These are phyloP conservation scores for Limnanthes douglasii DNA, from an alignment of 345 rosid species.

Conservation along the genomic window DNA sequence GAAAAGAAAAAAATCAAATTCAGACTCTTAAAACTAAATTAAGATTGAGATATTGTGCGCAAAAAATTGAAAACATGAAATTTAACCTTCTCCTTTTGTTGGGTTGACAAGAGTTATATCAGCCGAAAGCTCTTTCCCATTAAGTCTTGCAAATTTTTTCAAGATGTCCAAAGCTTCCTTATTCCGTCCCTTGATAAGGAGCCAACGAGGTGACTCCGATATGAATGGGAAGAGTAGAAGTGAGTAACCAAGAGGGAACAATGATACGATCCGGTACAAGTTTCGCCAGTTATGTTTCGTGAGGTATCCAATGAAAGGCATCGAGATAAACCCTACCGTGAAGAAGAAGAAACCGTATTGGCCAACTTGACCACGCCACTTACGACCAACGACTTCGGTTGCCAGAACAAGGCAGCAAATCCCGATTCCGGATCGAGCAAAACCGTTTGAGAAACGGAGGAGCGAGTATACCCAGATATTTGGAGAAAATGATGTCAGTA, in stretches of 20 bases:
- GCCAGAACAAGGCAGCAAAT: conserved; percentile 62
- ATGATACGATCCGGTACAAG: conserved; percentile 30
- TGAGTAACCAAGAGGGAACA: conserved; percentile 34
- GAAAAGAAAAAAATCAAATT: no score
- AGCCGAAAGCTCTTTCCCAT: conserved; percentile 31
- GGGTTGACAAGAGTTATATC: conserved; percentile 27
- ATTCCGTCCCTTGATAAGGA: conserved; percentile 28
- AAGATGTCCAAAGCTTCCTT: conserved; percentile 42
- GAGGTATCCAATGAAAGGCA: conserved; percentile 40
- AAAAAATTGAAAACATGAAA: conserved; percentile 1
- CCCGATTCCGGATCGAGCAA: conserved; percentile 44
- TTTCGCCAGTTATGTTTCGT: conserved; percentile 50
- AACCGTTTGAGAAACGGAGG: conserved; percentile 50
- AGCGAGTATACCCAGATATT: conserved; percentile 50
- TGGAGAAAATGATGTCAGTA: conserved; percentile 56
- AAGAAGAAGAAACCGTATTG: conserved; percentile 68
- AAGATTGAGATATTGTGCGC: no score
- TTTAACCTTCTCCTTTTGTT: conserved; percentile 2
- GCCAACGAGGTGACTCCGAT: conserved; percentile 80
- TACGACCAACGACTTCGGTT: conserved; percentile 51
- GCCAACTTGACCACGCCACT: conserved; percentile 69
- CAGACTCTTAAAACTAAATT: no score
- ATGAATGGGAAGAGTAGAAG: conserved; percentile 26
- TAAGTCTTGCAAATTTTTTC: conserved; percentile 24
- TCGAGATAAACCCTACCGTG: conserved; percentile 53